These are phyloP conservation scores for Hapsidospora chrysogenum DNA, from an alignment of 495 filamentous ascomycete species.

Conservation along the genomic window DNA sequence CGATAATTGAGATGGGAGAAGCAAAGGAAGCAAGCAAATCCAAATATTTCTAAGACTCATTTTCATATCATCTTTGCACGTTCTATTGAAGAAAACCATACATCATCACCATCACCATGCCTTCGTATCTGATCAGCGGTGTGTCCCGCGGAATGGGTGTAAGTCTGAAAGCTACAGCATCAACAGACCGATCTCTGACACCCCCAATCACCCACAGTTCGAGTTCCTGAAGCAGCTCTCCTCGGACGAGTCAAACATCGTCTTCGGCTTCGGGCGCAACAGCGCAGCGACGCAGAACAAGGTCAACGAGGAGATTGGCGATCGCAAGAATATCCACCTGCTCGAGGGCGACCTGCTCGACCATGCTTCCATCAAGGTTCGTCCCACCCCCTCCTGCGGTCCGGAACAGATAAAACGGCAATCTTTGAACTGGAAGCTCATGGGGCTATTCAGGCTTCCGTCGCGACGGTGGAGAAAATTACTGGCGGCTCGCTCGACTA, in stretches of 20 bases:
- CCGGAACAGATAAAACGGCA: neutral
- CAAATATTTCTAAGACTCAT: too few species aligned
- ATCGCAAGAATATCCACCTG: slow-evolving; percentile 24
- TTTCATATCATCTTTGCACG: too few species aligned
- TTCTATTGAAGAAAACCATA: too few species aligned
- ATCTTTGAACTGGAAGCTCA: too few species aligned
- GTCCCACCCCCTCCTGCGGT: too few species aligned
- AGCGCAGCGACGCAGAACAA: slow-evolving; percentile 9
- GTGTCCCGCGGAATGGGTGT: slow-evolving; percentile 16
- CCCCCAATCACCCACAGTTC: slow-evolving; percentile 3
- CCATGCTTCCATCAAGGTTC: too few species aligned
- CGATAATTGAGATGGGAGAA: too few species aligned
- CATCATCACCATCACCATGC: too few species aligned
- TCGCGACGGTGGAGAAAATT: slow-evolving; percentile 13
- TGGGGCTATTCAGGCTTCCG: slow-evolving; percentile 18
- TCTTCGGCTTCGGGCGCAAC: slow-evolving; percentile 21
- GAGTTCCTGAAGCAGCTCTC: slow-evolving; percentile 19
- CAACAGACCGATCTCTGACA: neutral
- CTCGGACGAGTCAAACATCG: slow-evolving; percentile 9
- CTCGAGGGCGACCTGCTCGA: slow-evolving; percentile 28
- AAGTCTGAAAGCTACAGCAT: neutral
- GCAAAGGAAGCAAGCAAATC: too few species aligned
- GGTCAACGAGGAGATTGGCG: slow-evolving; percentile 7
- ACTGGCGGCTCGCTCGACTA: slow-evolving; percentile 29
- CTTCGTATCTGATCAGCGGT: slow-evolving; percentile 18